Evolutionary conservation across 345 rosid species (phyloP), one percentile per base, ranked within the genome.

Genomic region (Sonneratia caseolaris): DNA sequence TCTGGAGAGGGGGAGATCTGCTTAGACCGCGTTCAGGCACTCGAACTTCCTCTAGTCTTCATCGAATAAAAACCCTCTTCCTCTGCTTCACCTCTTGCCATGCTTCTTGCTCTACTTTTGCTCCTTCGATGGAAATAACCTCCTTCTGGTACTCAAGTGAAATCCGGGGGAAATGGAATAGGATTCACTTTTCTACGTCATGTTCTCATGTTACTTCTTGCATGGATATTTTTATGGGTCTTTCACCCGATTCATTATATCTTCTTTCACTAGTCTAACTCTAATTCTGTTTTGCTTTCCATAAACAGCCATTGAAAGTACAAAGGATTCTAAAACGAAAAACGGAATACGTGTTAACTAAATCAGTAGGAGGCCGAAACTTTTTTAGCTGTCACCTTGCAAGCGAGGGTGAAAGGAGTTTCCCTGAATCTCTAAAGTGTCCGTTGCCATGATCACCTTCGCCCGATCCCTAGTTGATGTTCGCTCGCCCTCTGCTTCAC

Each of bases 1-100:
- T 69, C 73, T 35, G 79, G 78, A 5, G 85, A 5, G 85, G 85
- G 12, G 79, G 77, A 12, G 74, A 73, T 75, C 67, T 70, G 55
- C 47, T 73, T 35, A 75, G 69, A 57, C 79, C 82, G 1, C 75
- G 70, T 19, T 7, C 72, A 16, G 64, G 61, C 18, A 32, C 37
- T 43, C 38, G 53, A 6, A 40, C 5, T 40, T 2, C 15, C 43
- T 48, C 72, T 2, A 13, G 37, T 14, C 42, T 24, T 51, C 62
- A 37, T 49, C 47, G 21, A 66, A 21, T 19, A 27, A 5, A 66
- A 66, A 66, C 38, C 43, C 38, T 16, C 1, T 1, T 3, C 19
- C 11, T 22, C 43, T 66, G 27, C 47, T 66, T 13, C 47, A 8
- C 48, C 13, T 37, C 12, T 15, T 7, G 5, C 40, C 11, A 10